Conservation (phyloP, 2,329 filamentous ascomycete genomes). For the Capronia americana region DNA sequence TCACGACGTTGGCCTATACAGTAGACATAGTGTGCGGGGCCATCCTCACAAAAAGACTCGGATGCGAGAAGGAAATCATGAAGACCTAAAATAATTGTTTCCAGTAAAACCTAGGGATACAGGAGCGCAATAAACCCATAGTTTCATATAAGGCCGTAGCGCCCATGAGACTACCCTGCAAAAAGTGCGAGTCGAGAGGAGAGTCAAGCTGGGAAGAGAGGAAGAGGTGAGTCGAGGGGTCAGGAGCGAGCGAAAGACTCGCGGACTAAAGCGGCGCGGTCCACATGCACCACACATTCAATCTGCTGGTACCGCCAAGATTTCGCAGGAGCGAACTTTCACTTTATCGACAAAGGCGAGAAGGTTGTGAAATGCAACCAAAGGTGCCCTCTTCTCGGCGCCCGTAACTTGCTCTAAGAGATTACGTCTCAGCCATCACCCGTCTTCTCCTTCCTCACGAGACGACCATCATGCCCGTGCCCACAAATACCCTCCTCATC, state of each 20-base stretch:
- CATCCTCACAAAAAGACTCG: not conserved
- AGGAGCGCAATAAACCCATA: not conserved
- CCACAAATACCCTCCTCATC: constrained; percentile 71
- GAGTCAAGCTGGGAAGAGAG: too few relatives aligned
- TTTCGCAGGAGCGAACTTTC: not conserved
- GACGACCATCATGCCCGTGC: constrained; percentile 60
- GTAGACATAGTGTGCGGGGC: too few relatives aligned
- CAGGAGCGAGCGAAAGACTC: too few relatives aligned
- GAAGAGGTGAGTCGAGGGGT: too few relatives aligned
- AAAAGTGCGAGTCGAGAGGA: not conserved
- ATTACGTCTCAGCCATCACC: not conserved
- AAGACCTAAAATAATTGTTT: too few relatives aligned
- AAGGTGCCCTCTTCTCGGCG: not conserved
- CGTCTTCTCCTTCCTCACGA: not conserved
- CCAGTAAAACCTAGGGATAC: not conserved
- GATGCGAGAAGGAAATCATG: not conserved
- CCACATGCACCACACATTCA: not conserved
- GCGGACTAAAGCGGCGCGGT: not conserved
- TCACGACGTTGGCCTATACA: too few relatives aligned
- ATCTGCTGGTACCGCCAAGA: not conserved
- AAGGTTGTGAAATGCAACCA: not conserved
- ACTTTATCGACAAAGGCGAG: not conserved
- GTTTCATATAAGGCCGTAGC: not conserved
- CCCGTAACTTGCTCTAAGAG: not conserved
- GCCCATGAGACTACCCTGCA: not conserved